Evolutionary conservation across 495 filamentous ascomycete genomes (phyloP).

Genomic region (Aspergillus campestris): DNA sequence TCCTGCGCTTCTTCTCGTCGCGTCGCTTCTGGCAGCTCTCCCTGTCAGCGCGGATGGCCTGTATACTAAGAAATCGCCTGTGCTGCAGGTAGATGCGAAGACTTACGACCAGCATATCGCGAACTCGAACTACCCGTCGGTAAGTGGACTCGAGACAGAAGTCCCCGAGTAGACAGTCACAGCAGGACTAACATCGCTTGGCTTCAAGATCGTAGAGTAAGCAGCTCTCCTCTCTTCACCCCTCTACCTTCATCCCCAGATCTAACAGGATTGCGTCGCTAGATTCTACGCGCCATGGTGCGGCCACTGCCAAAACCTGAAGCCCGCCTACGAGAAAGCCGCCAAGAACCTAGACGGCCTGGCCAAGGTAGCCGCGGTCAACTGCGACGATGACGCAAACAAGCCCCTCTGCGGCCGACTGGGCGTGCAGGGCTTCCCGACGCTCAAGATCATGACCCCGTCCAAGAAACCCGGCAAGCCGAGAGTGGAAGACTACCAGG

Average conservation of each 20-base stretch:
- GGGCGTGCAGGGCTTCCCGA: constrained; percentile 94
- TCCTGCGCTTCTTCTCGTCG: constrained; percentile 34
- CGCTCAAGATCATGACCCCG: constrained; percentile 86
- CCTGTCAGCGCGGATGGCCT: constrained; percentile 59
- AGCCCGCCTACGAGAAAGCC: constrained; percentile 91
- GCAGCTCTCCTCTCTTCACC: constrained; percentile 18
- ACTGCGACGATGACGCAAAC: constrained; percentile 93
- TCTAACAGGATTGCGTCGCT: constrained; percentile 14
- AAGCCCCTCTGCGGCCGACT: constrained; percentile 80
- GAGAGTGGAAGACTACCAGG: constrained; percentile 86
- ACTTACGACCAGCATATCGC: constrained; percentile 78
- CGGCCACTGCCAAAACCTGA: constrained; percentile 91
- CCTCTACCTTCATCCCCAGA: neutral
- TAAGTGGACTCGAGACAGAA: constrained; percentile 36
- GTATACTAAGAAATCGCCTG: constrained; percentile 81
- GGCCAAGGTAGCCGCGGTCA: constrained; percentile 87
- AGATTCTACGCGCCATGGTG: constrained; percentile 97
- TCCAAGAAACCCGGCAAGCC: constrained; percentile 77
- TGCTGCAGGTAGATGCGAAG: constrained; percentile 77
- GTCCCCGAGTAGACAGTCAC: neutral
- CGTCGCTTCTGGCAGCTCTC: constrained; percentile 48
- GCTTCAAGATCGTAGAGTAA: constrained; percentile 58
- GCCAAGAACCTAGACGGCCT: constrained; percentile 82
- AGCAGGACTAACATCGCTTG: constrained; percentile 12
- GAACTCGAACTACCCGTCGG: constrained; percentile 83